A percentile compares a stretch with the other conserved stretches of the same genome.
Evolutionary conservation across 2,329 filamentous ascomycete genomes (phyloP).

Genomic region (Talaromyces pinophilus): DNA sequence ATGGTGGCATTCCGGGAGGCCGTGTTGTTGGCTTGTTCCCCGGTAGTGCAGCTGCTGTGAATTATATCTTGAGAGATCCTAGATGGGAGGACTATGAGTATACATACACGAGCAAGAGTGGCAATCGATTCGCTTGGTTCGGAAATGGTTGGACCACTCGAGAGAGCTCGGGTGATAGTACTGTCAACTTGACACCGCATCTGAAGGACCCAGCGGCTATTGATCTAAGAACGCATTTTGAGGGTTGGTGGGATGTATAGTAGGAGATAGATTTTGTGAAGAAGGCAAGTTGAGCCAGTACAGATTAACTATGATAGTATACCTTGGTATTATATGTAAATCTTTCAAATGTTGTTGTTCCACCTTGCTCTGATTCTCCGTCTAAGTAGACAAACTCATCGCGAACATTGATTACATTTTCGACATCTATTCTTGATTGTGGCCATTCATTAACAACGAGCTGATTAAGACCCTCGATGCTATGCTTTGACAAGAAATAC

Average conservation of each 20-base stretch:
- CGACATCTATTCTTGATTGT: too few relatives aligned
- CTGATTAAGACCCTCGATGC: too few relatives aligned
- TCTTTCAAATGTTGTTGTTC: too few relatives aligned
- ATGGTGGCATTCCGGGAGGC: constrained; percentile 63
- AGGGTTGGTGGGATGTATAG: constrained; percentile 64
- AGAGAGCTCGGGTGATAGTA: constrained; percentile 50
- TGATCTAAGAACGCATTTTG: constrained; percentile 64
- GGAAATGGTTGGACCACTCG: constrained; percentile 67
- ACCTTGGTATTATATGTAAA: background rate
- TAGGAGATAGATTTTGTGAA: background rate
- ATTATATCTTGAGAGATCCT: constrained; percentile 58
- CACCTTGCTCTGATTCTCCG: background rate
- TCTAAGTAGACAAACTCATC: background rate
- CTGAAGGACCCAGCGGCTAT: constrained; percentile 57
- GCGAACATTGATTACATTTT: too few relatives aligned
- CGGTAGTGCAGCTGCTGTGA: constrained; percentile 64
- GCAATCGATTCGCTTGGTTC: constrained; percentile 57
- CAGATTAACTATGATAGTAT: too few relatives aligned
- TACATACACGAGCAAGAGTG: constrained; percentile 46
- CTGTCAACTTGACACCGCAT: constrained; percentile 65
- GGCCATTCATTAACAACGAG: too few relatives aligned
- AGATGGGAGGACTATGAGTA: constrained; percentile 63
- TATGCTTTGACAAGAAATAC: background rate
- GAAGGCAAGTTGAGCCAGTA: background rate
- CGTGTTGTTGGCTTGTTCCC: constrained; percentile 71